phyloP scores from a whole-genome alignment of 2,329 filamentous ascomycete species.

The Hymenoscyphus salicellus region DNA sequence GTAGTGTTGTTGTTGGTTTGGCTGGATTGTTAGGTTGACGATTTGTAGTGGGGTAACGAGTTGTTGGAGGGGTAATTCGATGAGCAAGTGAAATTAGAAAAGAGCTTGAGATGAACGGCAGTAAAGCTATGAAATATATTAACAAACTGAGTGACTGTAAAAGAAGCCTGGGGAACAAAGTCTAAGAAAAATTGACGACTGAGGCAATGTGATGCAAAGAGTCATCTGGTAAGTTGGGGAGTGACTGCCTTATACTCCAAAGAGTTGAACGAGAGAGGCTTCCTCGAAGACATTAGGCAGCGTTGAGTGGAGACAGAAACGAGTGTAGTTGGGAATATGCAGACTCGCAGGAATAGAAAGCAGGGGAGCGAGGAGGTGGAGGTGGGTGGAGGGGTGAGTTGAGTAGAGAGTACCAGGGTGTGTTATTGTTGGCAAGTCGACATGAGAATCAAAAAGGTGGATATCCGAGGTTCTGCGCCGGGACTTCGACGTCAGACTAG shows the following conservation, averaged over 20 bases:
- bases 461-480: conserved; percentile 19
- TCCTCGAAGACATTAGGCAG: conserved; percentile 31
- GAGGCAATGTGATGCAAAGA: conserved; percentile 31
- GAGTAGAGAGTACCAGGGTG: conserved; percentile 26
- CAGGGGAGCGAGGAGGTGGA: conserved; percentile 21
- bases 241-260: conserved; percentile 36
- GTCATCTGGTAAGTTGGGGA: conserved; percentile 32
- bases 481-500: conserved; percentile 18
- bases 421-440: conserved; percentile 23
- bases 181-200: conserved; percentile 24
- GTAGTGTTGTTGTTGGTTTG: conserved; percentile 13
- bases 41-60: conserved; percentile 15
- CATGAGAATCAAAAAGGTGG: conserved; percentile 12
- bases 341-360: conserved; percentile 31
- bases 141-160: conserved; percentile 29
- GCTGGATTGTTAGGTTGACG: conserved; percentile 3
- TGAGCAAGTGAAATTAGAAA: conserved; percentile 16
- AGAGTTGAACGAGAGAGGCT: conserved; percentile 19
- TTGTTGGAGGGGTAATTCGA: conserved; percentile 13
- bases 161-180: conserved; percentile 34
- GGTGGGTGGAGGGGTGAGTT: conserved; percentile 4
- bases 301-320: conserved; percentile 23
- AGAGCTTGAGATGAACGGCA: conserved; percentile 22
- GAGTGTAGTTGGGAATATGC: conserved; percentile 29
- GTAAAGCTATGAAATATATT: conserved; percentile 33